phyloP scores from a whole-genome alignment of 148 eudicot genomes.

The Limonium bicolor region DNA sequence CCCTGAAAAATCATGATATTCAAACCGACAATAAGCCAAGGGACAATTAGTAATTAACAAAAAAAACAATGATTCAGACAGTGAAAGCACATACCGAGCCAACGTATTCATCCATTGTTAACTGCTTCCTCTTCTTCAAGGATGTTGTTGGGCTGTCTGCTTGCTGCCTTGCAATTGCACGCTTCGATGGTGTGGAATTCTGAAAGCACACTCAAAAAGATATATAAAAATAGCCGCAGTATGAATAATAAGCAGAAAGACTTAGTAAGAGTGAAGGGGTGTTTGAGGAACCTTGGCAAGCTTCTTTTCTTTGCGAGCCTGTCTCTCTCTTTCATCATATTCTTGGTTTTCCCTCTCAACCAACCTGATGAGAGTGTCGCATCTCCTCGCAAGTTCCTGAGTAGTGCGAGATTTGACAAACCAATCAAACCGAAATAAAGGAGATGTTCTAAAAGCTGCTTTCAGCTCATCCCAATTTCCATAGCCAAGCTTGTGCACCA shows the following conservation, averaged over 20 bases:
- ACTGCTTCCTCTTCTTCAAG: slow-evolving; percentile 58
- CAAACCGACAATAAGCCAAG: background rate
- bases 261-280: background rate
- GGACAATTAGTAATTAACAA: slow-evolving; percentile 2
- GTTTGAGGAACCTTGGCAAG: slow-evolving; percentile 61
- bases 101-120: slow-evolving; percentile 49
- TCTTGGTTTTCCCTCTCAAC: slow-evolving; percentile 97
- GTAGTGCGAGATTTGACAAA: slow-evolving; percentile 98
- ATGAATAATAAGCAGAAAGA: background rate
- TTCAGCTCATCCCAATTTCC: slow-evolving; percentile 99
- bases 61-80: background rate
- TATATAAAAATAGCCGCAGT: background rate
- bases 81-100: slow-evolving; percentile 27
- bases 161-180: slow-evolving; percentile 41
- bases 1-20: slow-evolving; percentile 26
- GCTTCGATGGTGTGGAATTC: slow-evolving; percentile 69
- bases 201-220: no score
- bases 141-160: slow-evolving; percentile 59
- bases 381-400: slow-evolving; percentile 96
- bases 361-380: slow-evolving; percentile 79
- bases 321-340: slow-evolving; percentile 88
- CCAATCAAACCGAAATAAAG: slow-evolving; percentile 93
- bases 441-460: slow-evolving; percentile 90
- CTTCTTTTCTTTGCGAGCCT: slow-evolving; percentile 96
- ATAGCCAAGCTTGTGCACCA: slow-evolving; percentile 94